A percentile compares a stretch with the other conserved stretches of the same genome.
Evolutionary conservation across 805 yeast genomes (phyloP).

Genomic region (Kazachstania viticola): DNA sequence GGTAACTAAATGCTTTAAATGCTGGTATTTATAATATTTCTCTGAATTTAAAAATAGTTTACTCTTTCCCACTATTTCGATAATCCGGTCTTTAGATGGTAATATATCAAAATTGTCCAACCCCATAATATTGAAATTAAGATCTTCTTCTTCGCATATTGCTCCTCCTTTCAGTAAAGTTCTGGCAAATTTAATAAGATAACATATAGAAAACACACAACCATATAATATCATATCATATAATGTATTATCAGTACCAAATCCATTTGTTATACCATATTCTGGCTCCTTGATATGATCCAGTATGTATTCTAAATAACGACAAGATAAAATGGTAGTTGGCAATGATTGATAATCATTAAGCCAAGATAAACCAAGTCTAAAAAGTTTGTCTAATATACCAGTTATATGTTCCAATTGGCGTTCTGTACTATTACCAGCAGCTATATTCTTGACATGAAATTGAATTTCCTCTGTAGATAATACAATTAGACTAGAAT

Average conservation of each 20-base stretch:
- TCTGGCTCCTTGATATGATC: slow-evolving; percentile 21
- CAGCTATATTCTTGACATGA: slow-evolving; percentile 26
- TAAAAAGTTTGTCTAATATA: slow-evolving; percentile 42
- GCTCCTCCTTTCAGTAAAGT: slow-evolving; percentile 44
- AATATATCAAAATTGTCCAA: slow-evolving; percentile 29
- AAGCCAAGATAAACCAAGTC: slow-evolving; percentile 60
- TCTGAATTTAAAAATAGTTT: slow-evolving; percentile 13
- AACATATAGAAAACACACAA: slow-evolving; percentile 41
- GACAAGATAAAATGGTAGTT: slow-evolving; percentile 67
- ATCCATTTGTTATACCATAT: too few species aligned
- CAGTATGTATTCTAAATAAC: slow-evolving; percentile 55
- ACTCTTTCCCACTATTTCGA: slow-evolving; percentile 24
- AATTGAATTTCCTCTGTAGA: slow-evolving; percentile 35
- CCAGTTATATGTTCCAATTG: slow-evolving; percentile 34
- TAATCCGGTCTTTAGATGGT: slow-evolving; percentile 13
- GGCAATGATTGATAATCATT: slow-evolving; percentile 55
- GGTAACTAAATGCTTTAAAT: slow-evolving; percentile 12
- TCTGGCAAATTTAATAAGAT: slow-evolving; percentile 38
- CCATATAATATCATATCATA: slow-evolving; percentile 42
- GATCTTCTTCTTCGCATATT: slow-evolving; percentile 64
- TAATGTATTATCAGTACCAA: slow-evolving; percentile 22
- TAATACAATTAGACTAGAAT: slow-evolving; percentile 57
- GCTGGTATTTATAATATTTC: background rate
- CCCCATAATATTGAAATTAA: slow-evolving; percentile 53
- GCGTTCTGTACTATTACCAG: slow-evolving; percentile 19